phyloP scores from a whole-genome alignment of 2,329 filamentous ascomycete genomes.

The Neophaeococcomyces mojaviensis region DNA sequence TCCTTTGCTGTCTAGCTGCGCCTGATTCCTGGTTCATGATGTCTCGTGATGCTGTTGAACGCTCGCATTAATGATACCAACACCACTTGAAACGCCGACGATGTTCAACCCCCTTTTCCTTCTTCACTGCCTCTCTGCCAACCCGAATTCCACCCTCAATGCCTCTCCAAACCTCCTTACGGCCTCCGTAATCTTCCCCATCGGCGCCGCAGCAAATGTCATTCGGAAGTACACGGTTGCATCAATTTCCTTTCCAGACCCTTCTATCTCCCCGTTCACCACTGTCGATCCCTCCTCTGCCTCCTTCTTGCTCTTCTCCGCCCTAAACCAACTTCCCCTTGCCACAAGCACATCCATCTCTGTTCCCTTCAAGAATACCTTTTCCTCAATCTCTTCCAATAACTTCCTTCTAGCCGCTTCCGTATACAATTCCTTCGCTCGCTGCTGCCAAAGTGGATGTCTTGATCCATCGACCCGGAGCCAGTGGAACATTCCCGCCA shows the following conservation, averaged over 20 bases:
- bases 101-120: background rate
- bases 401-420: slow-evolving; percentile 26
- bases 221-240: slow-evolving; percentile 76
- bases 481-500: slow-evolving; percentile 82
- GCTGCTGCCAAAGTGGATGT: slow-evolving; percentile 29
- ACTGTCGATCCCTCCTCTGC: slow-evolving; percentile 31
- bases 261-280: slow-evolving; percentile 1
- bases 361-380: slow-evolving; percentile 73
- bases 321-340: slow-evolving; percentile 84
- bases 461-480: slow-evolving; percentile 40
- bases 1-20: too few species aligned
- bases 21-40: too few species aligned
- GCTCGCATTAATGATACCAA: too few species aligned
- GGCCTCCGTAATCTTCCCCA: slow-evolving; percentile 62
- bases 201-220: slow-evolving; percentile 76
- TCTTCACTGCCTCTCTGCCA: slow-evolving; percentile 7
- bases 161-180: slow-evolving; percentile 70
- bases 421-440: slow-evolving; percentile 14
- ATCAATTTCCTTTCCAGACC: slow-evolving; percentile 24
- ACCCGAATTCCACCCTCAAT: slow-evolving; percentile 43
- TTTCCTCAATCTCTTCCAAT: slow-evolving; percentile 61
- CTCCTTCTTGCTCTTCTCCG: slow-evolving; percentile 50
- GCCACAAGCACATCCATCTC: slow-evolving; percentile 71
- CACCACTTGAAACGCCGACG: background rate
- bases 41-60: too few species aligned